phyloP scores from a whole-genome alignment of 2,329 filamentous ascomycete genomes.

The Verticillium albo-atrum region DNA sequence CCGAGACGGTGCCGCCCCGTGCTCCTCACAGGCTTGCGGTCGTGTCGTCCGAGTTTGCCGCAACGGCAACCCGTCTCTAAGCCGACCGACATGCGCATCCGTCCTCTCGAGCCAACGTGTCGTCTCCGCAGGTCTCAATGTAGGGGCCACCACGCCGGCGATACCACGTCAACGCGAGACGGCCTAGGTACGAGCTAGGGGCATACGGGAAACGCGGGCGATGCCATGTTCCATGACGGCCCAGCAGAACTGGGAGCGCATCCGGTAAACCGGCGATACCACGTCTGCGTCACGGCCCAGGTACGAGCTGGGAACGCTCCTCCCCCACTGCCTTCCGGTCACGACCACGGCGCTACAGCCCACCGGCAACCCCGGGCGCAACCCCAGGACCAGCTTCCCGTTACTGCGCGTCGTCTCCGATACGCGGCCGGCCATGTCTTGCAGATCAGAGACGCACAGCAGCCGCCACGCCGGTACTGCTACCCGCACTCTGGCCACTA shows the following conservation, averaged over 20 bases:
- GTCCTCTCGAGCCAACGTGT: not conserved
- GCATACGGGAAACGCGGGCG: too few relatives aligned
- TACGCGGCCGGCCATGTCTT: not conserved
- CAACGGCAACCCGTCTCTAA: not conserved
- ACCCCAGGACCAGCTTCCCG: slow-evolving; percentile 1
- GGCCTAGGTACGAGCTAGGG: not conserved
- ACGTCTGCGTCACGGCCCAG: not conserved
- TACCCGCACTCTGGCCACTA: not conserved
- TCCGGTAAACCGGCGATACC: not conserved
- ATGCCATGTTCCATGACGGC: not conserved
- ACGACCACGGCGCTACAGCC: not conserved
- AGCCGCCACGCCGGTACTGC: not conserved
- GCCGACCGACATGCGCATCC: not conserved
- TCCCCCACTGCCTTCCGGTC: not conserved
- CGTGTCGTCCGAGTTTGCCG: too few relatives aligned
- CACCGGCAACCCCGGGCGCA: not conserved
- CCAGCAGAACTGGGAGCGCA: not conserved
- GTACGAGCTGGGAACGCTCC: not conserved
- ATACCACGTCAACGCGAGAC: not conserved
- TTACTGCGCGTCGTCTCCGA: slow-evolving; percentile 1
- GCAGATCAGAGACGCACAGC: not conserved
- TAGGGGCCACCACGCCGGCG: not conserved
- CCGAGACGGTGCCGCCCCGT: too few relatives aligned
- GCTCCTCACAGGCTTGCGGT: too few relatives aligned
- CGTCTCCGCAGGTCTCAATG: not conserved